Base-by-base conservation (phyloP, 495 filamentous ascomycete species). In the Trichoderma asperelloides region DNA sequence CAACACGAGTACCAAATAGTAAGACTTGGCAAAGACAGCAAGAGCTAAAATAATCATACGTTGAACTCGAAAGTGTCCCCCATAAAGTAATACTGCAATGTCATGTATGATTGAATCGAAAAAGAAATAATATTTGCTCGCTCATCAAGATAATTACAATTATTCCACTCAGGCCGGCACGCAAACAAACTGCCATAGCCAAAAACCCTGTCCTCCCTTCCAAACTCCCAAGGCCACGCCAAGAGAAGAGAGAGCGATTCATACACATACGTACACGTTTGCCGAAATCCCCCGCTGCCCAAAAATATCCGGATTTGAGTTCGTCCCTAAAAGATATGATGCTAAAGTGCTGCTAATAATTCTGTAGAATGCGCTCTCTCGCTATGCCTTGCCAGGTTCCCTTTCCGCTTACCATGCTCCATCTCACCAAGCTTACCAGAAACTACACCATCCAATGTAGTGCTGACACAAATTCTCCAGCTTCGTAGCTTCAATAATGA, bases 401-500 rank as follows among this genome's bases (percentile, higher is more conserved):
- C 5, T 51, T 51, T 51, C 47, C 47, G 18, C 47, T 23, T 5
- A 51, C 18, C 47, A 51, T 21, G 6, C n/a, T 6, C 3, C 47
- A n/a, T 23, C 3, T 51, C 18, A 12, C 2, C 25, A 5, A 2
- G 7, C 41, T 65, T 77, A 96, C 91, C 91, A 94, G 83, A 94
- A 96, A 78, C 90, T 93, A 77, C 92, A 96, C 92, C 92, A 96
- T 65, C 94, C 95, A 68, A 98, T 97, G 77, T 97, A 99, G 79
- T 98, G 95, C 79, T 97, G 95, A 74, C 96, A 98, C 67, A 99
- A 82, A 78, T 98, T 98, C 82, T 98, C 96, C 60, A 97, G 81
- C 71, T 91, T 97, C 7, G 95, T 98, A 23, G 96, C 96, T 78
- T 99, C 94, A 41, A 88, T 88, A 68, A 98, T 89, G 71, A 98